Percentiles rank a stretch among this genome's conserved stretches.
Evolutionary conservation across 208 protist genomes (phyloP).

Genomic region (Leishmania tropica): DNA sequence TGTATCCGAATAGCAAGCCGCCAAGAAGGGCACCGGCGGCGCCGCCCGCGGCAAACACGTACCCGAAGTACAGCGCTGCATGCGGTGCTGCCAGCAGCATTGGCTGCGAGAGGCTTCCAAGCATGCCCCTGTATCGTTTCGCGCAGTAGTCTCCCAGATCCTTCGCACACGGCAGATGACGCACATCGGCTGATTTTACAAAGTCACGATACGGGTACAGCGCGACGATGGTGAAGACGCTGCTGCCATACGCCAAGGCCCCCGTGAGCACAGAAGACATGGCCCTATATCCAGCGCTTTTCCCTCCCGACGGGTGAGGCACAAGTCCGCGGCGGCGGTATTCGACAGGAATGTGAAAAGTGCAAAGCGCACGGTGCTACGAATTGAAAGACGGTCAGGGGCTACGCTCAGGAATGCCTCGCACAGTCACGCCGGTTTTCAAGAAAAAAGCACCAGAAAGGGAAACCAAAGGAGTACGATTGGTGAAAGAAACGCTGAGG

Average conservation of each 20-base stretch:
- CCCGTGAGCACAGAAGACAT: constrained; percentile 50
- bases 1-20: constrained; percentile 54
- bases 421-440: neutral
- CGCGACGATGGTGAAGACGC: constrained; percentile 56
- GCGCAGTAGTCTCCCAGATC: constrained; percentile 49
- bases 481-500: neutral
- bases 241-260: constrained; percentile 65
- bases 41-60: constrained; percentile 54
- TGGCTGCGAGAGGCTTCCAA: constrained; percentile 77
- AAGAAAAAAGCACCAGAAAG: neutral
- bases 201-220: constrained; percentile 90
- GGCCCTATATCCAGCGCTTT: neutral
- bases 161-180: constrained; percentile 18
- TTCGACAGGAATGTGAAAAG: neutral
- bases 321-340: neutral
- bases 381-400: neutral
- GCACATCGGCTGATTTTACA: constrained; percentile 58
- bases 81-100: constrained; percentile 68
- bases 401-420: neutral
- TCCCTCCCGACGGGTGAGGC: neutral
- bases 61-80: constrained; percentile 78
- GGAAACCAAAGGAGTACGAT: neutral
- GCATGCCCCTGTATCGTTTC: constrained; percentile 82
- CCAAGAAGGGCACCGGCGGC: constrained; percentile 58
- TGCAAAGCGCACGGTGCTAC: neutral